Base-by-base conservation (phyloP, 2,329 filamentous ascomycete species). In the Rhynchosporium secalis region DNA sequence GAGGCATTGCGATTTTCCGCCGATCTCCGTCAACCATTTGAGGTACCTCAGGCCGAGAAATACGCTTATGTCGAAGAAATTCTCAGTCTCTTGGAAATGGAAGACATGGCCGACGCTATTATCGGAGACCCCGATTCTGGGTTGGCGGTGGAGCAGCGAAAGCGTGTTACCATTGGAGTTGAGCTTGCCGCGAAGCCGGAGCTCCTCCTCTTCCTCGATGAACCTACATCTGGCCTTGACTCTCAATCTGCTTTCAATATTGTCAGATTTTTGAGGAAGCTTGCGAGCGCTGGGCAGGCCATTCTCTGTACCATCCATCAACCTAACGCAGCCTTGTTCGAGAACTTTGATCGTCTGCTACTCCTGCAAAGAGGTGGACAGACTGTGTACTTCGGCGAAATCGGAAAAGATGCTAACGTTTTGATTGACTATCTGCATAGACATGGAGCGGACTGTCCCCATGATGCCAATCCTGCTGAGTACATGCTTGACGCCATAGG, bases 261-360 rank as follows among this genome's bases (percentile, higher is more conserved):
- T 59, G 81, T 85, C 47, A 79, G 82, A 58, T 84, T 86, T 76
- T 75, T 86, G 26, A 79, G 79, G 43, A 86, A 85, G 70, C 76
- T 86, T 2, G 81, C 83, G 67, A 76, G 78, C 58, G 84, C 85
- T 29, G 87, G 87, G 1, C 87, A 90, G 70, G 87, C 87, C 26
- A 86, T 90, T 67, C 77, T 90, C 1, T 89, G 86, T 71, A 90
- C 87, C 0, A 89, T 90, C 58, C 87, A 90, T 76, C 87, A 90
- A 67, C 87, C 87, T 0, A 88, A 86, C 56, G 84, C 85, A n/a
- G 83, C 86, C 1, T 76, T 90, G 0, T 89, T 90, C 68, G 86
- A 89, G 70, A 83, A 87, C 68, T 90, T 90, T 65, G 87, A 90
- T 70, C 80, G 86, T 41, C 77, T 90, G 2, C 74, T 90, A 1